Conservation (phyloP, 2,329 filamentous ascomycete genomes). For the Alternaria solani region DNA sequence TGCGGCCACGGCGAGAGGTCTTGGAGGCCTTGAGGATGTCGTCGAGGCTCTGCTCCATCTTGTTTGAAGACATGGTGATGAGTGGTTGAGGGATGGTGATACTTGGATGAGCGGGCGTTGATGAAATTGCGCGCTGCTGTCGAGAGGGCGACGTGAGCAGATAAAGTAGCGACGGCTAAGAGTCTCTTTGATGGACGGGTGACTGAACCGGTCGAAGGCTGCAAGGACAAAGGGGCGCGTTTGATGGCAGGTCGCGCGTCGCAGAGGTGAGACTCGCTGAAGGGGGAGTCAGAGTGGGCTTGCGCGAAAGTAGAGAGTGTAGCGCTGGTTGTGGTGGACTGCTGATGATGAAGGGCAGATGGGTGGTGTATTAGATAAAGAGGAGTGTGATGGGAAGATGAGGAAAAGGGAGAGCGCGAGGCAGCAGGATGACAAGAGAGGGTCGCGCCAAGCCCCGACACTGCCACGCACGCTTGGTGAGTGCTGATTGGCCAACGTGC, state of each 20-base stretch:
- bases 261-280: slow-evolving; percentile 22
- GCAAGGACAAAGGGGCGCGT: slow-evolving; percentile 28
- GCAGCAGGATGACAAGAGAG: slow-evolving; percentile 25
- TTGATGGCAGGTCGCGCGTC: slow-evolving; percentile 33
- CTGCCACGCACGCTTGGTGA: slow-evolving; percentile 9
- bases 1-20: slow-evolving; percentile 57
- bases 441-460: slow-evolving; percentile 14
- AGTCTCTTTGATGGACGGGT: slow-evolving; percentile 20
- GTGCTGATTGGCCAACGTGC: slow-evolving; percentile 11
- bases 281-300: slow-evolving; percentile 16
- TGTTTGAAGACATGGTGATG: slow-evolving; percentile 61
- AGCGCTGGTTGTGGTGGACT: slow-evolving; percentile 17
- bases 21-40: slow-evolving; percentile 84
- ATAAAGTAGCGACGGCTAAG: slow-evolving; percentile 10
- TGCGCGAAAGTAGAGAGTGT: slow-evolving; percentile 23
- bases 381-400: slow-evolving; percentile 17
- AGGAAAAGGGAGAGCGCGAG: slow-evolving; percentile 23
- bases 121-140: slow-evolving; percentile 21
- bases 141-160: slow-evolving; percentile 20
- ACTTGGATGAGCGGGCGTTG: slow-evolving; percentile 23
- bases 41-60: slow-evolving; percentile 96
- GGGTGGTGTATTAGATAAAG: slow-evolving; percentile 11
- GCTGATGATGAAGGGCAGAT: slow-evolving; percentile 19
- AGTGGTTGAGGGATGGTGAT: slow-evolving; percentile 18
- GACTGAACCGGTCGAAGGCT: slow-evolving; percentile 11